Conservation (phyloP, 73 alveolate species). For the Tetrahymena borealis region DNA sequence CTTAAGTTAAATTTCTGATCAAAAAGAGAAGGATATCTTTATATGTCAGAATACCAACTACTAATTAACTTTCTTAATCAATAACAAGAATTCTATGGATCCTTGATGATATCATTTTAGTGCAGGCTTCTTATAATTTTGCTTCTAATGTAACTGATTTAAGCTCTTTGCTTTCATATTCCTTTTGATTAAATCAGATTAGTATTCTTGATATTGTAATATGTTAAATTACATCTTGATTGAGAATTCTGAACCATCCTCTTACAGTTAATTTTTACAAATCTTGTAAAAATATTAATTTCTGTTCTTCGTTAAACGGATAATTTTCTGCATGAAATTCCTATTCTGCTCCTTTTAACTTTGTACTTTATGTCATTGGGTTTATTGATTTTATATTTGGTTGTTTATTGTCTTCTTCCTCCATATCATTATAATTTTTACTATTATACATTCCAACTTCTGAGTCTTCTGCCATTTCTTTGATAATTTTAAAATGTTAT, state of each 20-base stretch:
- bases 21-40: not conserved
- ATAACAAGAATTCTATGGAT: not conserved
- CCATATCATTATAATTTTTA: not conserved
- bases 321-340: not conserved
- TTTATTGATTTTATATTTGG: not conserved
- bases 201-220: not conserved
- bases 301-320: not conserved
- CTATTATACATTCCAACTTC: not conserved
- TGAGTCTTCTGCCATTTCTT: not conserved
- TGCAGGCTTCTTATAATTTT: not conserved
- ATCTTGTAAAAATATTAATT: not conserved
- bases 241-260: not conserved
- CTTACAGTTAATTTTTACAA: not conserved
- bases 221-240: not conserved
- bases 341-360: not conserved
- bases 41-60: not conserved
- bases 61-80: not conserved
- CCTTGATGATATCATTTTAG: not conserved
- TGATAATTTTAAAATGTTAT: too few relatives aligned
- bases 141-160: not conserved
- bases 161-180: not conserved
- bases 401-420: not conserved
- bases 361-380: not conserved
- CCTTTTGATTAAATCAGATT: not conserved
- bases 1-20: not conserved